Conservation (phyloP, 768 basidiomycete genomes). For the Guyanaporus albipodus region DNA sequence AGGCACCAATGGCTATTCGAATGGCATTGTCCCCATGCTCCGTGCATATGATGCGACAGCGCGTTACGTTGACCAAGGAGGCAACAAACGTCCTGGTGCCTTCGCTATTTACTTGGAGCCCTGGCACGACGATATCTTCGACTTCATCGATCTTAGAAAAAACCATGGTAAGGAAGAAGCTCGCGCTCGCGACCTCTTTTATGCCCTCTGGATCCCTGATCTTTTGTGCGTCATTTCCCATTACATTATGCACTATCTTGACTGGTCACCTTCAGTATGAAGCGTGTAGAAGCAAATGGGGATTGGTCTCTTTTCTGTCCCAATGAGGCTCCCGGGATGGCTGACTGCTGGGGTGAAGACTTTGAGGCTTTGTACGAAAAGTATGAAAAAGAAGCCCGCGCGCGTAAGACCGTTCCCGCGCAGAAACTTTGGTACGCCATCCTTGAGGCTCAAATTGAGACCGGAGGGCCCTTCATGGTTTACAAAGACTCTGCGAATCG, state of each 20-base stretch:
- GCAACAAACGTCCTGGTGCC: constrained; percentile 98
- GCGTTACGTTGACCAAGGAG: constrained; percentile 97
- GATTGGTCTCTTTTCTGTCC: constrained; percentile 99
- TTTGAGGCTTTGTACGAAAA: constrained; percentile 82
- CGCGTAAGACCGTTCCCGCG: constrained; percentile 79
- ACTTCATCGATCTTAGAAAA: constrained; percentile 96
- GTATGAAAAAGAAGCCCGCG: constrained; percentile 89
- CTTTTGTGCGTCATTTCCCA: constrained; percentile 64
- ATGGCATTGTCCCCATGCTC: constrained; percentile 99
- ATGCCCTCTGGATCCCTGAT: constrained; percentile 96
- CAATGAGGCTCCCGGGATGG: constrained; percentile 87
- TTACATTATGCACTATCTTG: not conserved
- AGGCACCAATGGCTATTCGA: constrained; percentile 98
- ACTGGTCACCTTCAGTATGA: constrained; percentile 62
- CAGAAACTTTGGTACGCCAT: constrained; percentile 99
- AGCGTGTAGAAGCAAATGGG: constrained; percentile 83
- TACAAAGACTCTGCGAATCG: constrained; percentile 97
- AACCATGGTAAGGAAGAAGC: constrained; percentile 99
- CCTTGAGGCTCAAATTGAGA: constrained; percentile 95
- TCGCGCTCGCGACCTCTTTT: constrained; percentile 95
- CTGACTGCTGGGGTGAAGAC: constrained; percentile 85
- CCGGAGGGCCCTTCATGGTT: constrained; percentile 97
- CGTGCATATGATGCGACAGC: constrained; percentile 97
- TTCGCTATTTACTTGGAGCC: constrained; percentile 99
- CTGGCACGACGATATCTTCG: constrained; percentile 97